These are phyloP conservation scores for Aureobasidium sp. DNA, from an alignment of 2,329 filamentous ascomycete genomes.

Conservation along the genomic window DNA sequence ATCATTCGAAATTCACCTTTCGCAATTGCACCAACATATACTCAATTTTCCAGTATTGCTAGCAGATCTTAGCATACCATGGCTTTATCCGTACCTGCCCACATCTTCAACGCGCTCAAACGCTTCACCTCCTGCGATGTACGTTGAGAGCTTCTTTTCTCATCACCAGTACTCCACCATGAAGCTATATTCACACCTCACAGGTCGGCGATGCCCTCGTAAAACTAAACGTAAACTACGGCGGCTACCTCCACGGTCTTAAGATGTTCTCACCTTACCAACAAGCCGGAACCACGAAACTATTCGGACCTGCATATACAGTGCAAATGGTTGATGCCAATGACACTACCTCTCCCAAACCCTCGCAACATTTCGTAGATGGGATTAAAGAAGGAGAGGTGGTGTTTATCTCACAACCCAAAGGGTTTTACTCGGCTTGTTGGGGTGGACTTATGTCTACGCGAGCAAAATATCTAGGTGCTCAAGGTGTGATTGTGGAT, in stretches of 20 bases:
- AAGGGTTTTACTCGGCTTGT: conserved; percentile 29
- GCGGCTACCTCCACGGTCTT: conserved; percentile 31
- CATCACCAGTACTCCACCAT: not conserved
- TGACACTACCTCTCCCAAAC: conserved; percentile 28
- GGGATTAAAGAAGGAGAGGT: conserved; percentile 29
- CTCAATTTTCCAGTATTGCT: not conserved
- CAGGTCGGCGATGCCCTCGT: conserved; percentile 33
- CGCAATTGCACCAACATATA: too few species aligned
- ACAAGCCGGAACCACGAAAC: conserved; percentile 1
- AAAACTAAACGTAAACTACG: conserved; percentile 28
- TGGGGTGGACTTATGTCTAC: conserved; percentile 36
- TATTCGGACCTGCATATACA: conserved; percentile 12
- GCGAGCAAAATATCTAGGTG: conserved; percentile 29
- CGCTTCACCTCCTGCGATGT: conserved; percentile 15
- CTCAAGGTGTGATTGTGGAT: conserved; percentile 34
- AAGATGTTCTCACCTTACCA: conserved; percentile 24
- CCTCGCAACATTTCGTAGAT: conserved; percentile 31
- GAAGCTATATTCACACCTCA: not conserved
- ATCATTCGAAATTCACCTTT: not conserved
- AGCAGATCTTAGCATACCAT: not conserved
- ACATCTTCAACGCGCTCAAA: conserved; percentile 9
- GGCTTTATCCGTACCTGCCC: not conserved
- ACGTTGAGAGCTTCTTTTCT: not conserved
- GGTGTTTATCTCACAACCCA: conserved; percentile 33
- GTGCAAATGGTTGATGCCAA: conserved; percentile 26